These are phyloP conservation scores for Tricholoma saponaceum DNA, from an alignment of 768 basidiomycete genomes.

Conservation along the genomic window DNA sequence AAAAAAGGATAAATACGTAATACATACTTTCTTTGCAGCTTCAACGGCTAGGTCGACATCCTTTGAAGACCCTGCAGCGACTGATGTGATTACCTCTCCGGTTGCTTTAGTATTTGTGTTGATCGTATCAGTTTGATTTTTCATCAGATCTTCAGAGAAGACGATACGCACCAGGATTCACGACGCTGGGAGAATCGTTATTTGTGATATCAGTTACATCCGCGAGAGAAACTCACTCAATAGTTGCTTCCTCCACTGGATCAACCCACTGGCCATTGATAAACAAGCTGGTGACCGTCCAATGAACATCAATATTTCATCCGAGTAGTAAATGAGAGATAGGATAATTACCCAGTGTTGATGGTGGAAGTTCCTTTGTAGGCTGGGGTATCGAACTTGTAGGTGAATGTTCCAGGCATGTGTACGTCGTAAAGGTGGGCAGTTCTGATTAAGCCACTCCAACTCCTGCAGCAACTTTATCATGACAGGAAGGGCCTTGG, in stretches of 20 bases:
- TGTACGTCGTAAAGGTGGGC: neutral
- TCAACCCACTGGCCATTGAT: constrained; percentile 67
- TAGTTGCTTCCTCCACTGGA: constrained; percentile 50
- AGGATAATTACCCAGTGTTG: constrained; percentile 16
- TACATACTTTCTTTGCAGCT: constrained; percentile 62
- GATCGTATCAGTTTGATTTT: neutral
- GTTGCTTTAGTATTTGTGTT: constrained; percentile 37
- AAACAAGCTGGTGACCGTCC: constrained; percentile 46
- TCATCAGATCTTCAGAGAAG: too few species aligned
- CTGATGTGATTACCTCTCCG: constrained; percentile 55
- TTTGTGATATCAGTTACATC: neutral
- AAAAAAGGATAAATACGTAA: too few species aligned
- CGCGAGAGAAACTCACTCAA: constrained; percentile 49
- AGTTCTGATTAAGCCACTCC: too few species aligned
- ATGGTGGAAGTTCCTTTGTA: constrained; percentile 18
- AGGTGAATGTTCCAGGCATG: constrained; percentile 19
- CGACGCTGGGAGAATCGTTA: constrained; percentile 33
- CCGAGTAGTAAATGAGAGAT: neutral
- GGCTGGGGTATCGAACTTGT: constrained; percentile 17
- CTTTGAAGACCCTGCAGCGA: constrained; percentile 55
- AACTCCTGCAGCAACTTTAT: too few species aligned
- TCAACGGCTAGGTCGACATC: constrained; percentile 38
- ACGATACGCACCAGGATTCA: constrained; percentile 49
- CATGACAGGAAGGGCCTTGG: too few species aligned
- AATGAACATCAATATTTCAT: neutral